Conservation (phyloP, 257 asterid genomes). For the Verbascum thapsus region DNA sequence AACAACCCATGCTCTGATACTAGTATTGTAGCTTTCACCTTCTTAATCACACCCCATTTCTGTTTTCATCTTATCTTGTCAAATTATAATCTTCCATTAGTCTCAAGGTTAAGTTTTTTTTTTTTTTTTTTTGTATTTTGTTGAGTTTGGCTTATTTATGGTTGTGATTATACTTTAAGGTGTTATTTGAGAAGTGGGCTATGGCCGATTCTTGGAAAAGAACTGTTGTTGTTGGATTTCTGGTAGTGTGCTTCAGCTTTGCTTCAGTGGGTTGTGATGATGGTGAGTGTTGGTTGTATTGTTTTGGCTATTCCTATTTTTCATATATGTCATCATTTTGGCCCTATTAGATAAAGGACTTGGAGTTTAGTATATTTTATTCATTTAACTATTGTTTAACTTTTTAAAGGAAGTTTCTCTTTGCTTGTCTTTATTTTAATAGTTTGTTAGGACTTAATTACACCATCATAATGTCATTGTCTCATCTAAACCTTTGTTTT, state of each 20-base stretch:
- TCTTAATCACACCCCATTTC: slow-evolving; percentile 25
- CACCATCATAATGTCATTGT: slow-evolving; percentile 36
- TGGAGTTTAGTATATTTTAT: slow-evolving; percentile 39
- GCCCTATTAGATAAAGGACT: too few species aligned
- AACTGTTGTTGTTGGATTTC: slow-evolving; percentile 48
- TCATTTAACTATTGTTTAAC: slow-evolving; percentile 37
- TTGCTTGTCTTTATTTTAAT: slow-evolving; percentile 37
- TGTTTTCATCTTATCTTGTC: slow-evolving; percentile 21
- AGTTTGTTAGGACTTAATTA: slow-evolving; percentile 30
- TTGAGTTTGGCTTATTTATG: neutral
- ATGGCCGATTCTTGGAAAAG: slow-evolving; percentile 46
- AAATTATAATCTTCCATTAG: too few species aligned
- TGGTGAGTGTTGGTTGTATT: slow-evolving; percentile 50
- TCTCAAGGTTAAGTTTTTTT: too few species aligned
- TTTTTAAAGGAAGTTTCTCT: slow-evolving; percentile 31
- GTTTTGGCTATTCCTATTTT: slow-evolving; percentile 7
- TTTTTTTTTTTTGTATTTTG: too few species aligned
- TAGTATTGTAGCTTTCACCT: slow-evolving; percentile 28
- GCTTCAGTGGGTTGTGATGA: slow-evolving; percentile 61
- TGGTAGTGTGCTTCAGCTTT: slow-evolving; percentile 47
- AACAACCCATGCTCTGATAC: slow-evolving; percentile 13
- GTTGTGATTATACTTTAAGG: too few species aligned
- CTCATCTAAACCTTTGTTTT: slow-evolving; percentile 29
- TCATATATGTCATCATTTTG: slow-evolving; percentile 15
- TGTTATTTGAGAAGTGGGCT: slow-evolving; percentile 34